Base-by-base conservation (phyloP, 2,329 filamentous ascomycete species). In the Beauveria caledonica region DNA sequence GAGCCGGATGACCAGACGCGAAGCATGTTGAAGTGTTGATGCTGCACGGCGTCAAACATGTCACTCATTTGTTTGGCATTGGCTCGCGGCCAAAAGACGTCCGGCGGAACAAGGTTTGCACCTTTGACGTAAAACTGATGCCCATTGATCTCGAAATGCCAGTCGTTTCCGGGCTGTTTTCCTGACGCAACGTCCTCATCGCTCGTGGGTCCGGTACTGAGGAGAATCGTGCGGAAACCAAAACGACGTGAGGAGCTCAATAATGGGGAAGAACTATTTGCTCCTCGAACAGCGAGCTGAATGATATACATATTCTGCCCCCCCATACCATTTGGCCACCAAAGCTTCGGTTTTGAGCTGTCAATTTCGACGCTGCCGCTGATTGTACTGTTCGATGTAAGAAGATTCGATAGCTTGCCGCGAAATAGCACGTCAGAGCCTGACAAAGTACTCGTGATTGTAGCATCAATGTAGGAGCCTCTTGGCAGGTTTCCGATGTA, bases 91-190 rank as follows among this genome's bases (percentile, higher is more conserved):
- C 83, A 86, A 68, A 87, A 86, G 2, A 78, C 77, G 67, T 86
- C 83, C 0, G 82, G 82, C 0, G 84, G 83, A 54, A 86, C 84
- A 63, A 86, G 80, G 64, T 86, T 86, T 19, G 80, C 84, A 4
- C 83, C 84, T 66, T 86, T 86, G 2, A 82, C 83, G 64, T 85
- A 87, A 64, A 87, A 84, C 13, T 83, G 79, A 53, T 82, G 77
- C 0, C 84, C 84, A 62, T 87, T 87, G 62, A 87, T 77, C 67
- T 87, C 83, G 63, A 87, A 87, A 66, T 87, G 82, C 83, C 84
- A 68, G 77, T n/a, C 79, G 76, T 62, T 67, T 1, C 66, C 66
- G 0, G 66, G 63, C 0, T 62, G 61, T 5, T 85, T 79, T 1
- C 84, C 82, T 61, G 76, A 72, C 1, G 76, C 73, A 1, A 83